Base-by-base conservation (phyloP, 208 protist species). In the Porcisia hertigi region DNA sequence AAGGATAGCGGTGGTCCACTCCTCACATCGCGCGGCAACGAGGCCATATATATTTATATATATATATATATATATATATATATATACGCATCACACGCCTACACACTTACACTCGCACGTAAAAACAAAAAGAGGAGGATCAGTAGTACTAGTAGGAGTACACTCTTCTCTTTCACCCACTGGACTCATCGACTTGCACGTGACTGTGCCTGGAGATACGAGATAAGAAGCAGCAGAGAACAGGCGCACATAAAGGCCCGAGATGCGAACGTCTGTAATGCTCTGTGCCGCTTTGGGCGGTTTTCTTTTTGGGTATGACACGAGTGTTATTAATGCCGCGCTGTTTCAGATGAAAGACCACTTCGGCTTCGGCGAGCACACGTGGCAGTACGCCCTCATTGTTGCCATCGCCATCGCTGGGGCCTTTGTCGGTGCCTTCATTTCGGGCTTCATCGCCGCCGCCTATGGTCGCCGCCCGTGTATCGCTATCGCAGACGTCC, bases 271-370 rank as follows among this genome's bases (percentile, higher is more conserved):
- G 30, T 85, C 86, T 39, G 82, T 96, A 45, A 95, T 87, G 82
- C 63, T 94, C 30, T 97, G 91, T 69, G 94, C 94, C 75, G 93
- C 95, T 53, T 82, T 98, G 52, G 94, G 94, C 69, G 95, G 95
- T 14, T 93, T 96, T 75, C 91, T 98, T 16, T 98, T 98, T 79
- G 95, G 96, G n/a, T 98, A 98, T 77, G 96, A 97, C 81, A 98
- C 96, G 8, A 92, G 86, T 74, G 90, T 98, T 49, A 94, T 98
- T 75, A 97, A 96, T 54, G 96, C 89, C 7, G 92, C 94, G 1
- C 77, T 98, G 55, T 94, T 98, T 54, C 94, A 97, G 80, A 95
- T 98, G 84, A 97, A 97, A 75, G 88, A 94, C 65, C 85, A 97
- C 85, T 97, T 97, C 63, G 90, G 87, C 49, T 93, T 96, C 55